phyloP scores from a whole-genome alignment of 306 rosid genomes.

The Fragaria nilgerrensis region DNA sequence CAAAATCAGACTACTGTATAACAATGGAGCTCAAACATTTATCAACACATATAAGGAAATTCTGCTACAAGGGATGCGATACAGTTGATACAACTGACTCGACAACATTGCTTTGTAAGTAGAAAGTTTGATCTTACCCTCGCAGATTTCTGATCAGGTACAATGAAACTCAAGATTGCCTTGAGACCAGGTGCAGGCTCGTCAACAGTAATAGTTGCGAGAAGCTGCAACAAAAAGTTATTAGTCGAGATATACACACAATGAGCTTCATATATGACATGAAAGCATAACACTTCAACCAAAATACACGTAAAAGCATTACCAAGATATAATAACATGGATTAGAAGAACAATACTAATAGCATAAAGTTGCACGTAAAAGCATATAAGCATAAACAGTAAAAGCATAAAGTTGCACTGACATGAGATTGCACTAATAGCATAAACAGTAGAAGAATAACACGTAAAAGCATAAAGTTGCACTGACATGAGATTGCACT shows the following conservation, averaged over 20 bases:
- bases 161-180: constrained; percentile 74
- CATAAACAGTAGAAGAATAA: too few relatives aligned
- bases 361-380: too few relatives aligned
- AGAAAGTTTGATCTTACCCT: constrained; percentile 46
- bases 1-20: background rate
- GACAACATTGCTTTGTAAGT: background rate
- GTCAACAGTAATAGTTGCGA: constrained; percentile 77
- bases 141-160: constrained; percentile 90
- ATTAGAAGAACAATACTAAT: background rate
- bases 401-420: too few relatives aligned
- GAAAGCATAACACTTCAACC: background rate
- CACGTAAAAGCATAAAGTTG: too few relatives aligned
- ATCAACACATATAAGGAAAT: background rate
- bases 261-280: background rate
- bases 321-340: background rate
- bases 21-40: background rate
- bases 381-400: too few relatives aligned
- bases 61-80: background rate
- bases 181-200: constrained; percentile 94
- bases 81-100: background rate
- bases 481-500: background rate
- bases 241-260: constrained; percentile 9
- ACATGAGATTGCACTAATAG: too few relatives aligned
- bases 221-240: constrained; percentile 43
- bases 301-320: background rate